A percentile compares a stretch with the other conserved stretches of the same genome.
Evolutionary conservation across 2,329 filamentous ascomycete species (phyloP).

Genomic region (Phyllosticta capitalensis): DNA sequence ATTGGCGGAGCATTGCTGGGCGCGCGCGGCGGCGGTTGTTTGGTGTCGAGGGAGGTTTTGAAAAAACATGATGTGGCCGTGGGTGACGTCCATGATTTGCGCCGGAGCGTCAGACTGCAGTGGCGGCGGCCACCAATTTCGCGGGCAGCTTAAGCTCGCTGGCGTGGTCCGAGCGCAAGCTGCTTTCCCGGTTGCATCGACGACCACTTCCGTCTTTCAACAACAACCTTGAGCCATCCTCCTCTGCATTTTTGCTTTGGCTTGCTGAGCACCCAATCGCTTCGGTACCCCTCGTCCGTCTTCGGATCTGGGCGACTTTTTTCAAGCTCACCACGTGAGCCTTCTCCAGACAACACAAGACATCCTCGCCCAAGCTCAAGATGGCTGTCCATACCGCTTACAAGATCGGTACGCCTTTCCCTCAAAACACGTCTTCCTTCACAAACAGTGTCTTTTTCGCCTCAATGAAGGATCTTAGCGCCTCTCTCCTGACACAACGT

Average conservation of each 20-base stretch:
- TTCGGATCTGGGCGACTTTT: not conserved
- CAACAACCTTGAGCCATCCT: not conserved
- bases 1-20: not conserved
- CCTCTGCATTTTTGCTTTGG: not conserved
- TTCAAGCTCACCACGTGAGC: not conserved
- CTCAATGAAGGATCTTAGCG: not conserved
- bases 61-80: slow-evolving; percentile 3
- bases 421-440: not conserved
- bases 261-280: not conserved
- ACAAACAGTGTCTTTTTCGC: slow-evolving; percentile 1
- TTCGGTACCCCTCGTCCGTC: not conserved
- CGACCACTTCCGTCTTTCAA: not conserved
- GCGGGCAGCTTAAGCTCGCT: too few relatives aligned
- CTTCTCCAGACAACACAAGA: not conserved
- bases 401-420: slow-evolving; percentile 7
- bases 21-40: not conserved
- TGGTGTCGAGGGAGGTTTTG: not conserved
- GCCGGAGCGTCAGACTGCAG: not conserved
- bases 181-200: not conserved
- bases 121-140: not conserved
- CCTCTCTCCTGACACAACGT: not conserved
- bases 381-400: slow-evolving; percentile 9
- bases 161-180: not conserved
- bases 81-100: slow-evolving; percentile 3
- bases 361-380: not conserved